Evolutionary conservation across 495 filamentous ascomycete genomes (phyloP).

Genomic region (Lasiosphaeria miniovina): DNA sequence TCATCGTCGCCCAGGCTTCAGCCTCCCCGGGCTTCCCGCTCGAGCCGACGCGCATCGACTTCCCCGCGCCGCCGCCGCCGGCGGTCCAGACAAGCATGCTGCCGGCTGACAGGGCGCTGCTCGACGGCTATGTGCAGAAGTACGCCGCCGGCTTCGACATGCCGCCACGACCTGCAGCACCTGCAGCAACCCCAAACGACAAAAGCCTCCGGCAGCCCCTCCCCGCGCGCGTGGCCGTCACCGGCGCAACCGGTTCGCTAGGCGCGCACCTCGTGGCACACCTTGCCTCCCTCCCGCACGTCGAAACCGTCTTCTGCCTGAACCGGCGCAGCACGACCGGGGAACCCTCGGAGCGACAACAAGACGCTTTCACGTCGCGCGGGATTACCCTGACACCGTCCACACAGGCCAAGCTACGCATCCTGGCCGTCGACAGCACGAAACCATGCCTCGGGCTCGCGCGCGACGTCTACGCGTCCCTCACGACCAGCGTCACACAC

Average conservation of each 20-base stretch:
- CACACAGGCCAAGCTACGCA: constrained; percentile 34
- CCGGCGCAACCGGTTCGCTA: constrained; percentile 35
- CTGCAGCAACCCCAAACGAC: not conserved
- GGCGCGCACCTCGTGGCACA: constrained; percentile 23
- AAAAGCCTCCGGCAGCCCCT: too few relatives aligned
- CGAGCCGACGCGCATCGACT: not conserved
- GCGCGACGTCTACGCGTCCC: constrained; percentile 31
- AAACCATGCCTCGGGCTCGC: constrained; percentile 47
- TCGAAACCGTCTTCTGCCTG: constrained; percentile 43
- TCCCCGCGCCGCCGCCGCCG: not conserved
- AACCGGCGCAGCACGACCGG: constrained; percentile 36
- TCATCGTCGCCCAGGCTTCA: constrained; percentile 26
- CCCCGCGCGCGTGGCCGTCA: constrained; percentile 19
- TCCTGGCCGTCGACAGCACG: constrained; percentile 47
- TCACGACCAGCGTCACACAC: constrained; percentile 47
- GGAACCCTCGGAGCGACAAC: constrained; percentile 31
- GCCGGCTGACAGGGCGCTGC: not conserved
- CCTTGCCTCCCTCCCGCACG: constrained; percentile 29
- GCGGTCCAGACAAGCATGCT: not conserved
- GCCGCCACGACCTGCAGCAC: not conserved
- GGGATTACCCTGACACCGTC: not conserved
- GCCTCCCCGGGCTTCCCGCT: not conserved
- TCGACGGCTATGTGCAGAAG: not conserved
- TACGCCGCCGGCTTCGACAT: not conserved
- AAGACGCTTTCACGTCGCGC: constrained; percentile 29